Evolutionary conservation across 768 basidiomycete species (phyloP).

Genomic region (Suillus hirtellus): DNA sequence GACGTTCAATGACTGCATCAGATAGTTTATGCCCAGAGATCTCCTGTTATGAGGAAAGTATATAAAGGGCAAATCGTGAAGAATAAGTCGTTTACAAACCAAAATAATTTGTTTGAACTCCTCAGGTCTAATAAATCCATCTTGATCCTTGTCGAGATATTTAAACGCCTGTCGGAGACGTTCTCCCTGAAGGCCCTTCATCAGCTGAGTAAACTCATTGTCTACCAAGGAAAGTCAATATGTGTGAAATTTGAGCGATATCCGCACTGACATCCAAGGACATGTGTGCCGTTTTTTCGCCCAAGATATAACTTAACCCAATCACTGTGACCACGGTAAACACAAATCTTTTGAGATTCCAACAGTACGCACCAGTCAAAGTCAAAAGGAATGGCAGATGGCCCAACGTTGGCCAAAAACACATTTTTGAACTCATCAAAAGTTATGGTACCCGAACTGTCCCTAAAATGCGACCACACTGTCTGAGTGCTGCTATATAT

Average conservation of each 20-base stretch:
- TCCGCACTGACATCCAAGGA: conserved; percentile 79
- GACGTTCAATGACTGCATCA: conserved; percentile 85
- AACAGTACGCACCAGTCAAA: conserved; percentile 72
- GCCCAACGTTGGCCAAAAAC: conserved; percentile 76
- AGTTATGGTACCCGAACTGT: conserved; percentile 88
- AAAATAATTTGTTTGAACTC: conserved; percentile 95
- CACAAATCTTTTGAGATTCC: conserved; percentile 2
- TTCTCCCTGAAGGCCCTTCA: conserved; percentile 99
- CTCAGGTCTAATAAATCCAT: conserved; percentile 91
- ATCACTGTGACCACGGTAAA: conserved; percentile 48
- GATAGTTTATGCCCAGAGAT: conserved; percentile 97
- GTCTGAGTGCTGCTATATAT: conserved; percentile 9
- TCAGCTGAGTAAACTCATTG: conserved; percentile 96
- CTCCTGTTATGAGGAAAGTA: conserved; percentile 54
- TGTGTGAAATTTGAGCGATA: conserved; percentile 1
- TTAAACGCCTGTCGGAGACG: conserved; percentile 95
- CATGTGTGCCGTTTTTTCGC: conserved; percentile 86
- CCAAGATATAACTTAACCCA: conserved; percentile 98
- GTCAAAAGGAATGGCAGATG: conserved; percentile 88
- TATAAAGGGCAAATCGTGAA: conserved; percentile 1
- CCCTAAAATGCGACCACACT: conserved; percentile 45
- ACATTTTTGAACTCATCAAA: conserved; percentile 96
- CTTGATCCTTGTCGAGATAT: conserved; percentile 84
- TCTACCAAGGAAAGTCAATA: conserved; percentile 43
- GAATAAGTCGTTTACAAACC: conserved; percentile 44